Percentiles rank a stretch among this genome's conserved stretches.
These are phyloP conservation scores for Skeletonema potamos DNA, from an alignment of 108 stramenopile species.

Conservation along the genomic window DNA sequence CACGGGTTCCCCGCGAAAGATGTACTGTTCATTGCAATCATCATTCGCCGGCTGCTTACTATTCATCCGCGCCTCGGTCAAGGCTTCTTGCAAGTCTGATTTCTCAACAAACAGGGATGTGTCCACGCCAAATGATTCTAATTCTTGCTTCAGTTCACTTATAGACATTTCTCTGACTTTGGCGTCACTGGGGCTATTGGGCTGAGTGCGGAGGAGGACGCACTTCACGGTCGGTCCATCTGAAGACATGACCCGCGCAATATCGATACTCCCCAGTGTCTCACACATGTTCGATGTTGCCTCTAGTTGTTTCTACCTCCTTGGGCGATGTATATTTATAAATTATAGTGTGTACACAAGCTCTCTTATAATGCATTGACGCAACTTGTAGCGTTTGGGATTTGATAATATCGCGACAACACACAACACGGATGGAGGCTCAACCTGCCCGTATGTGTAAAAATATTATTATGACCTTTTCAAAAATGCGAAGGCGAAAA, in stretches of 20 bases:
- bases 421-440: not conserved
- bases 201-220: slow-evolving; percentile 57
- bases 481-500: not conserved
- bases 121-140: slow-evolving; percentile 13
- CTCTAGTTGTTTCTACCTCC: not conserved
- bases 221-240: slow-evolving; percentile 79
- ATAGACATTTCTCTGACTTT: slow-evolving; percentile 4
- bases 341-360: not conserved
- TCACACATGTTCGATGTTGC: not conserved
- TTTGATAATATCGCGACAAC: not conserved
- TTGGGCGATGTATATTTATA: not conserved
- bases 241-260: slow-evolving; percentile 62
- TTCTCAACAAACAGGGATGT: slow-evolving; percentile 26
- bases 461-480: no score
- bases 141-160: slow-evolving; percentile 22
- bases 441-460: not conserved
- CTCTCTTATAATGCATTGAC: not conserved
- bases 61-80: slow-evolving; percentile 11
- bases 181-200: slow-evolving; percentile 8
- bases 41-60: slow-evolving; percentile 7
- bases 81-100: slow-evolving; percentile 8
- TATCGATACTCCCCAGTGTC: slow-evolving; percentile 51
- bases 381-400: not conserved
- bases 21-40: not conserved
- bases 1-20: not conserved